These are phyloP conservation scores for Graphilbum fragrans DNA, from an alignment of 2,329 filamentous ascomycete genomes.

Conservation along the genomic window DNA sequence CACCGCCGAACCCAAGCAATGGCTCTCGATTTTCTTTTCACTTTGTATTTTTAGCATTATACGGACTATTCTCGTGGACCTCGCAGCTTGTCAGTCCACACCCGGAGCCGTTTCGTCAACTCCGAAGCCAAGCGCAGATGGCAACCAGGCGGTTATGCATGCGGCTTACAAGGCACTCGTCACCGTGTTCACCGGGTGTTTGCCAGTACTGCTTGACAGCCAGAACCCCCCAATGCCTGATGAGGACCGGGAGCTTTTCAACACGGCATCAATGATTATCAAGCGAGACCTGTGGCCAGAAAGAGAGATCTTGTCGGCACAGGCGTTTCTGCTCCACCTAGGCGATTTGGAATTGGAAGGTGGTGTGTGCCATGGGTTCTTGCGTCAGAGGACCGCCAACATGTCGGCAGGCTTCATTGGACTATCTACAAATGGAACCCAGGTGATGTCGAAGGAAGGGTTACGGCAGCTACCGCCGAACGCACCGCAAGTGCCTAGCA, in stretches of 20 bases:
- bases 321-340: constrained; percentile 36
- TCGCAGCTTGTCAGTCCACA: constrained; percentile 17
- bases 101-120: not conserved
- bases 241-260: constrained; percentile 31
- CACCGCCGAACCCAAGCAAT: constrained; percentile 28
- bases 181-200: constrained; percentile 30
- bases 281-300: constrained; percentile 33
- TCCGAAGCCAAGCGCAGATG: not conserved
- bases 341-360: constrained; percentile 29
- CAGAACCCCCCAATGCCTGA: constrained; percentile 26
- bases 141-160: constrained; percentile 20
- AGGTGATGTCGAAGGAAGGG: not conserved
- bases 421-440: not conserved
- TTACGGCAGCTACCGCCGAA: not conserved
- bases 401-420: not conserved
- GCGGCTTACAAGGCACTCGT: constrained; percentile 40
- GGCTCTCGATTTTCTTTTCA: constrained; percentile 40
- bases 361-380: constrained; percentile 26
- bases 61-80: constrained; percentile 37
- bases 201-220: constrained; percentile 32
- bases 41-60: constrained; percentile 47
- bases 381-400: constrained; percentile 19
- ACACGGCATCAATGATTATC: constrained; percentile 30
- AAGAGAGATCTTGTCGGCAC: constrained; percentile 31
- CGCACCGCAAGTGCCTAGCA: not conserved